Evolutionary conservation across 805 yeast genomes (phyloP).

Genomic region (Zygotorulaspora florentina): DNA sequence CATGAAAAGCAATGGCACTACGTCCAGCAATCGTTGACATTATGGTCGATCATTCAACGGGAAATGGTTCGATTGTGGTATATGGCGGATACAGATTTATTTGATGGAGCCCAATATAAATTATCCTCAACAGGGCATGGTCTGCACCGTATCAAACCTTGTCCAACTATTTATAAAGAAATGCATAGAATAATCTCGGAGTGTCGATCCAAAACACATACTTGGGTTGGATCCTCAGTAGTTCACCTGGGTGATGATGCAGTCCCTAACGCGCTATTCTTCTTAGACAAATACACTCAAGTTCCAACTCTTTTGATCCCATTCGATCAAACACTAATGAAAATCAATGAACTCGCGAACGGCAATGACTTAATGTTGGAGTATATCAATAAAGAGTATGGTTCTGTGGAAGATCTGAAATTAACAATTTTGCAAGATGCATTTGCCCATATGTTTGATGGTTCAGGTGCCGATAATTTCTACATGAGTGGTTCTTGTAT

Average conservation of each 20-base stretch:
- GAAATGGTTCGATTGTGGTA: conserved; percentile 78
- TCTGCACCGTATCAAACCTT: conserved; percentile 66
- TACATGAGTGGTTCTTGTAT: conserved; percentile 82
- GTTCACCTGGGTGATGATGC: conserved; percentile 81
- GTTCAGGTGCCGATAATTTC: conserved; percentile 80
- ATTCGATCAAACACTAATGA: conserved; percentile 52
- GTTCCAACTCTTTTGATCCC: conserved; percentile 76
- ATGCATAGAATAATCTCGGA: conserved; percentile 68
- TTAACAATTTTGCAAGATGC: conserved; percentile 41
- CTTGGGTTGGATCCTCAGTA: conserved; percentile 78
- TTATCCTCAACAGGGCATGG: conserved; percentile 78
- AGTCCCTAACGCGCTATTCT: conserved; percentile 77
- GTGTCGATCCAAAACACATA: conserved; percentile 56
- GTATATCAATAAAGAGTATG: conserved; percentile 58
- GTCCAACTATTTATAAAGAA: conserved; percentile 63
- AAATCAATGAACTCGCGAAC: conserved; percentile 49
- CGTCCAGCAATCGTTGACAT: conserved; percentile 65
- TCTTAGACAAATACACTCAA: conserved; percentile 74
- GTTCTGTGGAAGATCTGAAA: conserved; percentile 50
- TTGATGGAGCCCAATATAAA: conserved; percentile 51
- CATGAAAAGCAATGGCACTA: conserved; percentile 71
- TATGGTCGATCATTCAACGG: conserved; percentile 75
- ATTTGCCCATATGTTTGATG: conserved; percentile 54
- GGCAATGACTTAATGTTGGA: conserved; percentile 45
- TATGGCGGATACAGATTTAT: conserved; percentile 67